Evolutionary conservation across 495 filamentous ascomycete species (phyloP).

Genomic region (Aspergillus coremiiformis): DNA sequence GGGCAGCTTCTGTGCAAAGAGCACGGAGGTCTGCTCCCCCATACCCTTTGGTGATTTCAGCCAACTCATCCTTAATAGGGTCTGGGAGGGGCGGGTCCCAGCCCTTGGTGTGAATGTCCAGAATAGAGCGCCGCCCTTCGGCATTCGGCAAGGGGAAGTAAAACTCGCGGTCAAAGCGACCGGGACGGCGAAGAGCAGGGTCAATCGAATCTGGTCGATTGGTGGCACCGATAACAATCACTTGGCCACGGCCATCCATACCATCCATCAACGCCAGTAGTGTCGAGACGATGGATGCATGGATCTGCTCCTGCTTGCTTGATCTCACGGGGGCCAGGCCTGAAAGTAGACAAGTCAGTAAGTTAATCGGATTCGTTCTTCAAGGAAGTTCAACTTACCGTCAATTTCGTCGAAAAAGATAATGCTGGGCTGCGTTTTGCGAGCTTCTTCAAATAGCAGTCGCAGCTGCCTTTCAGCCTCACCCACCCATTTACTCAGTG

Average conservation of each 20-base stretch:
- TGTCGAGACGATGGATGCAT: slow-evolving; percentile 95
- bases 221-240: slow-evolving; percentile 96
- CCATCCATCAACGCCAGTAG: slow-evolving; percentile 95
- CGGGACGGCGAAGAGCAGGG: slow-evolving; percentile 92
- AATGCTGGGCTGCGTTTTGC: slow-evolving; percentile 92
- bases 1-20: slow-evolving; percentile 91
- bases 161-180: slow-evolving; percentile 94
- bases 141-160: slow-evolving; percentile 88
- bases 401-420: slow-evolving; percentile 99
- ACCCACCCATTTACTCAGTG: slow-evolving; percentile 96
- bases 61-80: slow-evolving; percentile 74
- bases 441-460: slow-evolving; percentile 89
- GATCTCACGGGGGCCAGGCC: slow-evolving; percentile 87
- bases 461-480: slow-evolving; percentile 93
- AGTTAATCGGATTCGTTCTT: not conserved
- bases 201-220: slow-evolving; percentile 98
- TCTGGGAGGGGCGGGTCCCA: slow-evolving; percentile 74
- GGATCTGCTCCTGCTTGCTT: slow-evolving; percentile 96
- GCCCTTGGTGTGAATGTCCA: slow-evolving; percentile 91
- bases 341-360: slow-evolving; percentile 12
- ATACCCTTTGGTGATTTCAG: slow-evolving; percentile 87
- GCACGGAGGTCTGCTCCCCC: slow-evolving; percentile 92
- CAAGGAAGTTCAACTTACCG: slow-evolving; percentile 40
- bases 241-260: slow-evolving; percentile 96
- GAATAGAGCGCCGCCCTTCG: slow-evolving; percentile 70